These are phyloP conservation scores for Microcyclospora tardicrescens DNA, from an alignment of 2,329 filamentous ascomycete species.

Conservation along the genomic window DNA sequence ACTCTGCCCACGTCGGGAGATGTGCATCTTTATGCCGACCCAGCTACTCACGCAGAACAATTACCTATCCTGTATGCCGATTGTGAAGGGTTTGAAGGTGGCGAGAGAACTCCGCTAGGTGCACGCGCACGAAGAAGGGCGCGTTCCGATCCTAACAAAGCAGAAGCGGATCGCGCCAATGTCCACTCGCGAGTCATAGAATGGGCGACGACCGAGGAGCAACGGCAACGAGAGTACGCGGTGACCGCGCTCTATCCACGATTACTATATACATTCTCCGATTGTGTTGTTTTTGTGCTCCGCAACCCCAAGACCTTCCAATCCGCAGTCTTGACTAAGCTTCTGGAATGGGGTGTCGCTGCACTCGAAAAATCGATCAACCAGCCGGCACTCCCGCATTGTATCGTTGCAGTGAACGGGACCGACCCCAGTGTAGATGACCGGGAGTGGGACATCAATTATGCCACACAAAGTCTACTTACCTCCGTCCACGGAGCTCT, in stretches of 20 bases:
- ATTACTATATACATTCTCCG: constrained; percentile 31
- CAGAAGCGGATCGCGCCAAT: constrained; percentile 2
- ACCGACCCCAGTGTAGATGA: constrained; percentile 21
- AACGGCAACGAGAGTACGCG: constrained; percentile 24
- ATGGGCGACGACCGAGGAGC: constrained; percentile 21
- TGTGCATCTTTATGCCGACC: constrained; percentile 41
- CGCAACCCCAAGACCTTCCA: constrained; percentile 27
- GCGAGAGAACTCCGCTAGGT: constrained; percentile 30
- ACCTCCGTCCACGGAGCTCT: constrained; percentile 20
- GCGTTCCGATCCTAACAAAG: constrained; percentile 7
- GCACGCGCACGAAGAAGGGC: constrained; percentile 12
- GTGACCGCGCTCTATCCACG: constrained; percentile 29
- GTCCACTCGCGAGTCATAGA: constrained; percentile 18
- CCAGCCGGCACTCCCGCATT: constrained; percentile 43
- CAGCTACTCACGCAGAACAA: constrained; percentile 26
- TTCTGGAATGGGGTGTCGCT: constrained; percentile 40
- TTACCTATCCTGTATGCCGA: constrained; percentile 38
- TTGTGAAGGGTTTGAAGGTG: constrained; percentile 41
- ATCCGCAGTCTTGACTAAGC: constrained; percentile 22
- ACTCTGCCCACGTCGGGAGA: constrained; percentile 37
- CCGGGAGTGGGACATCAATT: constrained; percentile 22
- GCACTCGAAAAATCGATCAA: constrained; percentile 42
- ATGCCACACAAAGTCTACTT: constrained; percentile 21
- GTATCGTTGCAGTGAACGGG: constrained; percentile 37
- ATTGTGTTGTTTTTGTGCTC: constrained; percentile 32